Base-by-base conservation (phyloP, 768 basidiomycete genomes). In the Wakefieldia striispora region DNA sequence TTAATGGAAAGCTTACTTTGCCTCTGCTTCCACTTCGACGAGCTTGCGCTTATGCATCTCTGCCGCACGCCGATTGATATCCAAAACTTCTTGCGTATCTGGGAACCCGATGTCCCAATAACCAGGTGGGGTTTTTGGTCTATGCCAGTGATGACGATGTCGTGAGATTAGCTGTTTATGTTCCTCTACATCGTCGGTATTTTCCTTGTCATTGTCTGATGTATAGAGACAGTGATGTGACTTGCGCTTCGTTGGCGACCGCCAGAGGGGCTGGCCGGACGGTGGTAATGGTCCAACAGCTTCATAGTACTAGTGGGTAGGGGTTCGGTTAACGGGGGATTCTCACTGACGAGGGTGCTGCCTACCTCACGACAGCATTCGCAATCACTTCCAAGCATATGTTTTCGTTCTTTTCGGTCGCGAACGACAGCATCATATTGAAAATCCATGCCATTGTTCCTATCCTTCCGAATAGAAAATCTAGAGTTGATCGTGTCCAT, bases 51-150 rank as follows among this genome's bases (percentile, higher is more conserved):
- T 69, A 54, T 88, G 83, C 80, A 93, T 90, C 60, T 80, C 78
- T 49, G 75, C 76, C 9, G 93, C 94, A 49, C 71, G 71, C 51
- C 72, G 70, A 65, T 95, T 95, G 58, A 95, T 93, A 46, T 76
- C 76, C 40, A 74, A 77, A 14, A 82, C 84, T 61, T 91, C 82
- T 65, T 95, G 93, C 4, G 93, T 94, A 55, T 76, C 74, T 1
- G 94, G 94, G 63, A 97, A 95, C 1, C 88, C 91, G 49, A 95
- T 93, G 48, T 85, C 76, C 90, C 92, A 95, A 68, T 90, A 95
- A 14, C 82, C 83, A 1, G 91, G 91, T 11, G 94, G 94, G 2
- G 91, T 93, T 43, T 74, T 77, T 1, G 83, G 75, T 40, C 81
- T 75, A 24, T 74, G 75, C 88, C 87, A 91, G 17, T 83, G 76